These are phyloP conservation scores for Obelidium mucronatum DNA, from an alignment of 192 early-diverging fungal species.

Conservation along the genomic window DNA sequence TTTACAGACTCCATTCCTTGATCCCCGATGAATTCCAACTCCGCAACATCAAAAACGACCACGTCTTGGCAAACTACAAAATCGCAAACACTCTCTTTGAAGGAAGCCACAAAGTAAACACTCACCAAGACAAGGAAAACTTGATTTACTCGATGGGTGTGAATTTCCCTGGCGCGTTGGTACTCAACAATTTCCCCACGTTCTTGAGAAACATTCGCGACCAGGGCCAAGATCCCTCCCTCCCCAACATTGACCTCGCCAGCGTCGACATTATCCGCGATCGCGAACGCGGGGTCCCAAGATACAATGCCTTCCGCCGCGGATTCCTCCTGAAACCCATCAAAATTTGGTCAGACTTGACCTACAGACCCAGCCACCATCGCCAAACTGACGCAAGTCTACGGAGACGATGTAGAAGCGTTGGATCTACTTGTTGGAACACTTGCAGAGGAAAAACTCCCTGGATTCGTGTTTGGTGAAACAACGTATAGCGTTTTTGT, in stretches of 20 bases:
- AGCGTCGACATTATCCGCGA: background rate
- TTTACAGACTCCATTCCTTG: background rate
- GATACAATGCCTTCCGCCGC: background rate
- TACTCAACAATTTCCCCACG: background rate
- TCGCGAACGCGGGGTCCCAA: too few relatives aligned
- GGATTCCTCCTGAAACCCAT: background rate
- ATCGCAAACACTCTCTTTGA: background rate
- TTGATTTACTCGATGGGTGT: background rate
- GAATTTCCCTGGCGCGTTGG: background rate
- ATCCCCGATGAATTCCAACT: background rate
- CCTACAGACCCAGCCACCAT: background rate
- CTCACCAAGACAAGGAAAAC: background rate
- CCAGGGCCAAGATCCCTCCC: background rate
- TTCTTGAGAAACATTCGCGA: background rate
- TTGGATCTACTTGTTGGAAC: background rate
- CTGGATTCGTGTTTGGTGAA: background rate
- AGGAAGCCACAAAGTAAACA: background rate
- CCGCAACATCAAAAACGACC: background rate
- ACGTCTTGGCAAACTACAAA: background rate
- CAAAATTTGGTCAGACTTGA: background rate
- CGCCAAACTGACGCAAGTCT: background rate
- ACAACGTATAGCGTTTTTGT: background rate
- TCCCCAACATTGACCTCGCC: background rate
- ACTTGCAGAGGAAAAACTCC: background rate
- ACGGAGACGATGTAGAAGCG: background rate